A percentile compares a stretch with the other conserved stretches of the same genome.
phyloP scores from a whole-genome alignment of 495 filamentous ascomycete genomes.

The Neurospora intermedia region DNA sequence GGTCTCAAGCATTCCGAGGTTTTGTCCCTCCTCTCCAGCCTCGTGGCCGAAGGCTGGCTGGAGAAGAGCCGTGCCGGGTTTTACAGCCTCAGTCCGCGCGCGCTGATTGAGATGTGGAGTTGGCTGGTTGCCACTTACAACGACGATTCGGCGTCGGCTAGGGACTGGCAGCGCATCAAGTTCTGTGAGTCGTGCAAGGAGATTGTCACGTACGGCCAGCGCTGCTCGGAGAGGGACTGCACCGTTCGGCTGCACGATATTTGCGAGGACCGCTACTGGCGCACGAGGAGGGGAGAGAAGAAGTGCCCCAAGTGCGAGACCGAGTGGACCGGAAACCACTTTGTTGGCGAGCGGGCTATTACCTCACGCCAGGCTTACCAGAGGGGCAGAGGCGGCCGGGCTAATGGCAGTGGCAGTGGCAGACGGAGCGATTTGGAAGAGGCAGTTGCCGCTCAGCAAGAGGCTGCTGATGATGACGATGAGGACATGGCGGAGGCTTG shows the following conservation, averaged over 20 bases:
- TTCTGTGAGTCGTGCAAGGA: slow-evolving; percentile 83
- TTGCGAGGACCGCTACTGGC: slow-evolving; percentile 64
- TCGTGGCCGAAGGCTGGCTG: slow-evolving; percentile 79
- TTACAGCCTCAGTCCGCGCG: slow-evolving; percentile 64
- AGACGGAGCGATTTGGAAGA: slow-evolving; percentile 18
- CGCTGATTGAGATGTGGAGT: slow-evolving; percentile 69
- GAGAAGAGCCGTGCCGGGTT: slow-evolving; percentile 58
- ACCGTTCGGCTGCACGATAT: slow-evolving; percentile 62
- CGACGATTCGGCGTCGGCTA: slow-evolving; percentile 43
- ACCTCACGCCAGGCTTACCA: slow-evolving; percentile 38
- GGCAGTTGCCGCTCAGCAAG: slow-evolving; percentile 13
- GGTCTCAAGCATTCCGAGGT: slow-evolving; percentile 68
- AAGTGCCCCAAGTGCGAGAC: slow-evolving; percentile 65
- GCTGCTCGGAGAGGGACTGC: slow-evolving; percentile 63
- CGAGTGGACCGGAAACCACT: slow-evolving; percentile 62
- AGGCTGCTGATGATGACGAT: slow-evolving; percentile 15
- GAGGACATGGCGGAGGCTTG: slow-evolving; percentile 14
- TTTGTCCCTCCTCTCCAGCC: slow-evolving; percentile 53
- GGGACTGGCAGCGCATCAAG: slow-evolving; percentile 63
- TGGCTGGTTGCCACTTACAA: slow-evolving; percentile 86
- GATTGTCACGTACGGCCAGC: slow-evolving; percentile 79
- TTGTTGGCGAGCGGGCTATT: slow-evolving; percentile 73
- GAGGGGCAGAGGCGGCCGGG: slow-evolving; percentile 24
- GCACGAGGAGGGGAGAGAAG: slow-evolving; percentile 38
- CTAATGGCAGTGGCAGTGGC: not conserved